Base-by-base conservation (phyloP, 164 flowering plant genomes). In the Liriodendron chinense region DNA sequence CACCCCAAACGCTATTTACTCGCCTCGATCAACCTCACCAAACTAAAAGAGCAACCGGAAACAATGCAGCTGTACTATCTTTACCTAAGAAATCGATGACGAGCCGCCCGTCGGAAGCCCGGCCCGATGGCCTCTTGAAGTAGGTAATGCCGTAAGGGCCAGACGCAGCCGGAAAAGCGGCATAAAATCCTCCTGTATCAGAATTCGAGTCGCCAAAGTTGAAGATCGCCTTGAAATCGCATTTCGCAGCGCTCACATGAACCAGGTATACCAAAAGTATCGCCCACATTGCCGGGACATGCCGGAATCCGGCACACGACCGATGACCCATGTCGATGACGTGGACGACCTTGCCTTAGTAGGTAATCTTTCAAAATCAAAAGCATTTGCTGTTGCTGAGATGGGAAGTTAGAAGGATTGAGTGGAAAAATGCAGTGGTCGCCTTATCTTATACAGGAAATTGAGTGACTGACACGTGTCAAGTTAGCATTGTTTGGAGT, bases 131-230 rank as follows among this genome's bases (percentile, higher is more conserved):
- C 59, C 47, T 84, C 73, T 87, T 84, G 86, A 92, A 92, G 80
- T 79, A 91, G 1, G 97, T 91, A 86, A 90, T 85, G 47, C 97
- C 97, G 75, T 59, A 82, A 0, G 97, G 95, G 3, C 80, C 82
- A 0, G 82, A 23, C 72, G 85, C 83, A 1, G 90, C 79, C 10
- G 94, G 96, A 73, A 92, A 92, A 25, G 92, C 96, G 8, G 96
- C 89, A 83, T 83, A 90, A 69, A 92, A 90, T n/a, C 94, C 96
- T 4, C 96, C 96, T 5, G 91, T 92, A 72, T 92, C 94, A 8
- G 94, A 80, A 76, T 92, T 92, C 0, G 96, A 92, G 82, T 92
- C 96, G 1, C 94, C 96, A 59, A 92, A 92, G 80, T 89, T 92
- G 89, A 92, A 92, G 47, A 90, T 90, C 1, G 89, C 96, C 78